A percentile compares a stretch with the other conserved stretches of the same genome.
These are phyloP conservation scores for Gardenia jasminoides DNA, from an alignment of 257 asterid species.

Conservation along the genomic window DNA sequence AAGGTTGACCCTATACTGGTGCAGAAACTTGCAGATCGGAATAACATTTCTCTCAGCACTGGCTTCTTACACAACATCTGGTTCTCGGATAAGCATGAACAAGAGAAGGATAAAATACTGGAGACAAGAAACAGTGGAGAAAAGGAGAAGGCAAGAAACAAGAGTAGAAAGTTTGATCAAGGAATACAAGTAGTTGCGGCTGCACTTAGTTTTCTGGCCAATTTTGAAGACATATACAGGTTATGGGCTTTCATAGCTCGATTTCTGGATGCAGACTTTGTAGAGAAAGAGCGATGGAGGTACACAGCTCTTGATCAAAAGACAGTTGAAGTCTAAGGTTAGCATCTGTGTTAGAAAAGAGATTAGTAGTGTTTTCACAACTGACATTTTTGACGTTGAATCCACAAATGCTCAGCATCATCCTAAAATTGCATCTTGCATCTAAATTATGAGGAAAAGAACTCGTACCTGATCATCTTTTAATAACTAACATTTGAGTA, in stretches of 20 bases:
- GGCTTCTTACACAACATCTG: conserved; percentile 62
- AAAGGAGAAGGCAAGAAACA: conserved; percentile 26
- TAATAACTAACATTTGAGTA: neutral
- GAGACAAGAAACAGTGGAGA: conserved; percentile 35
- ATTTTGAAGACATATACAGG: conserved; percentile 74
- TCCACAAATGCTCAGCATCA: neutral
- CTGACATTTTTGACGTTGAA: neutral
- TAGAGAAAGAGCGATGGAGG: conserved; percentile 95
- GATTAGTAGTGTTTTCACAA: neutral
- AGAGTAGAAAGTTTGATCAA: conserved; percentile 25
- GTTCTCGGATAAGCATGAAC: conserved; percentile 54
- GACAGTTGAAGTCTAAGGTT: conserved; percentile 59
- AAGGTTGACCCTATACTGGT: conserved; percentile 73
- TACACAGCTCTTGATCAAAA: conserved; percentile 79
- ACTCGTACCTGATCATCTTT: neutral
- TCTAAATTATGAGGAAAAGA: neutral
- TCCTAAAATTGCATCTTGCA: neutral
- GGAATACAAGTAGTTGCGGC: conserved; percentile 58
- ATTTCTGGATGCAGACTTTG: conserved; percentile 90
- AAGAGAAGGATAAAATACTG: conserved; percentile 36
- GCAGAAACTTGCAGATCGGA: conserved; percentile 86
- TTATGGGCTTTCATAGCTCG: conserved; percentile 83
- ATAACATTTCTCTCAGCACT: conserved; percentile 59
- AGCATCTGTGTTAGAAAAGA: neutral
- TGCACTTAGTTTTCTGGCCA: conserved; percentile 75